These are phyloP conservation scores for Trametes gibbosa DNA, from an alignment of 768 basidiomycete species.

Conservation along the genomic window DNA sequence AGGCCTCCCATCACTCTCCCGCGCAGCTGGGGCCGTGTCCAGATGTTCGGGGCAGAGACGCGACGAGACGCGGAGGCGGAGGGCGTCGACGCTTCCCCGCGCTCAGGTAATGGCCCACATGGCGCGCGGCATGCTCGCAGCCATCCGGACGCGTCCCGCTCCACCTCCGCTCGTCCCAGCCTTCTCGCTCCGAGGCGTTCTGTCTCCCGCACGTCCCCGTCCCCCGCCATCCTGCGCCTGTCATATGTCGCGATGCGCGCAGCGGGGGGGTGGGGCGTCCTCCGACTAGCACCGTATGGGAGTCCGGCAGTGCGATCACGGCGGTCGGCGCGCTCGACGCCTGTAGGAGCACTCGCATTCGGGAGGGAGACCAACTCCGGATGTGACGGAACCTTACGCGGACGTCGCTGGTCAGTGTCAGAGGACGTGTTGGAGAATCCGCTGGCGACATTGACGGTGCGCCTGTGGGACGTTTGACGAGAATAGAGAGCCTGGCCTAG, in stretches of 20 bases:
- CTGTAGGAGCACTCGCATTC: too few relatives aligned
- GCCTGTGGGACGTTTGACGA: too few relatives aligned
- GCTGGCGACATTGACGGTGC: too few relatives aligned
- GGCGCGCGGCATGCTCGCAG: background rate
- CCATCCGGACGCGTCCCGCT: background rate
- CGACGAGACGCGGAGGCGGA: background rate
- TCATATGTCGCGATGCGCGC: background rate
- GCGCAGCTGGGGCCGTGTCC: background rate
- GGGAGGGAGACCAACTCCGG: too few relatives aligned
- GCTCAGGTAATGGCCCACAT: background rate
- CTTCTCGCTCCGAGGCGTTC: background rate
- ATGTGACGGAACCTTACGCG: too few relatives aligned
- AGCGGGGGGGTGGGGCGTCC: background rate
- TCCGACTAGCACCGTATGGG: background rate
- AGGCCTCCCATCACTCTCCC: background rate
- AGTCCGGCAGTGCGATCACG: background rate
- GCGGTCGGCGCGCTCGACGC: background rate
- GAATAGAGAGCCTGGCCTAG: too few relatives aligned
- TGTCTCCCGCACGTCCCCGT: background rate
- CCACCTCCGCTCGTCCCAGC: background rate
- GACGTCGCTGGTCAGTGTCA: too few relatives aligned
- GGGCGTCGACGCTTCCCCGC: background rate
- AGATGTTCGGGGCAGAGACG: too few relatives aligned
- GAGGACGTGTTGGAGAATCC: too few relatives aligned
- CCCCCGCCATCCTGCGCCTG: background rate